Conservation (phyloP, 306 rosid genomes). For the Biancaea sappan region DNA sequence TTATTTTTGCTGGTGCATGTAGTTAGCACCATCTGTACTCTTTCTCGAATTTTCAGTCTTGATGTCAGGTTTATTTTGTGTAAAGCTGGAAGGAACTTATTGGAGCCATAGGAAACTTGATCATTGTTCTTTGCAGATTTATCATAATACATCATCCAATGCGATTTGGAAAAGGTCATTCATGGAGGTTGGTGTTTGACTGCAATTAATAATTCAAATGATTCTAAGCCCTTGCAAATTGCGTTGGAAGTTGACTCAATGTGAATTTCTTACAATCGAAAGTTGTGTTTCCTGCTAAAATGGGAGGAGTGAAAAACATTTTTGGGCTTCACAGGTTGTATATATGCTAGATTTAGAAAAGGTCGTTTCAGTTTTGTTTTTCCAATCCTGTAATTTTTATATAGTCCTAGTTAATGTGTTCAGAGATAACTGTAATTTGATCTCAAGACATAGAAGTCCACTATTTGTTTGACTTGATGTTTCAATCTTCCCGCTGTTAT, state of each 20-base stretch:
- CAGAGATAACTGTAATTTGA: constrained; percentile 31
- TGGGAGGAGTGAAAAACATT: constrained; percentile 19
- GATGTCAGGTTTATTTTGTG: constrained; percentile 4
- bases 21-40: constrained; percentile 30
- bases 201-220: constrained; percentile 37
- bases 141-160: constrained; percentile 44
- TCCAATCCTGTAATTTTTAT: constrained; percentile 39
- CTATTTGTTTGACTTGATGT: not conserved
- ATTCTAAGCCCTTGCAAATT: constrained; percentile 27
- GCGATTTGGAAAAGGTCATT: constrained; percentile 39
- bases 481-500: not conserved
- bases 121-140: constrained; percentile 47
- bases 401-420: constrained; percentile 37
- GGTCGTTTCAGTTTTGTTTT: constrained; percentile 39
- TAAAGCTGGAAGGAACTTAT: constrained; percentile 5
- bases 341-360: constrained; percentile 36
- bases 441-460: constrained; percentile 17
- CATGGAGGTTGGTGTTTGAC: constrained; percentile 38
- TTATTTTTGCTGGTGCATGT: constrained; percentile 43
- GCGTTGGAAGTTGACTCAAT: constrained; percentile 37
- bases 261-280: constrained; percentile 16
- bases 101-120: constrained; percentile 39
- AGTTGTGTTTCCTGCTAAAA: constrained; percentile 33
- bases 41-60: constrained; percentile 30
- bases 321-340: constrained; percentile 45